phyloP scores from a whole-genome alignment of 345 rosid genomes.

The Rubroshorea leprosula region DNA sequence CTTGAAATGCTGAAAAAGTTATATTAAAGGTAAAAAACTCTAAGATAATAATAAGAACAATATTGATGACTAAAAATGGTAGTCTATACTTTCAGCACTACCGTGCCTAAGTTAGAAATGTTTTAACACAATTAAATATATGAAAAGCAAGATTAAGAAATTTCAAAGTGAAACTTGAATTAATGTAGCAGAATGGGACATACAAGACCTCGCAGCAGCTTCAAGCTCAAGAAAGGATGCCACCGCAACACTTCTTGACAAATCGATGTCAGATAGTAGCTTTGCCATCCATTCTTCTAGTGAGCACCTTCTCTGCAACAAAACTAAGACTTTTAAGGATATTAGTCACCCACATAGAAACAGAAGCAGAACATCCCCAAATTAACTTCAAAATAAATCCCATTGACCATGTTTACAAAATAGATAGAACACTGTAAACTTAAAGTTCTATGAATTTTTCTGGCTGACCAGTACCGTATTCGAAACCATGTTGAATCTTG shows the following conservation, averaged over 20 bases:
- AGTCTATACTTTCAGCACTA: no score
- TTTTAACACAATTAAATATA: no score
- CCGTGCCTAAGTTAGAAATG: no score
- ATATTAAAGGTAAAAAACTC: constrained; percentile 10
- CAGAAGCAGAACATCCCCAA: no score
- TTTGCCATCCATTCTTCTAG: constrained; percentile 97
- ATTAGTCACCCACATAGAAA: constrained; percentile 13
- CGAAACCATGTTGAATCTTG: no score
- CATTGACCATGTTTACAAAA: no score
- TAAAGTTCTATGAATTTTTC: no score
- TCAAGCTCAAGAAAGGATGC: constrained; percentile 98
- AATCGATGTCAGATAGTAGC: constrained; percentile 86
- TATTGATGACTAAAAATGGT: neutral
- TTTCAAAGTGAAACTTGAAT: no score
- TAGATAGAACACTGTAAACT: neutral
- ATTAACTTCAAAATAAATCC: neutral
- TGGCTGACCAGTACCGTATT: no score
- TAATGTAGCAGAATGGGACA: no score
- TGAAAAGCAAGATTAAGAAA: no score
- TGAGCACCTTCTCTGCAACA: constrained; percentile 87
- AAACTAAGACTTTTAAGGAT: constrained; percentile 34
- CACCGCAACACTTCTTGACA: constrained; percentile 81
- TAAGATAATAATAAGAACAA: neutral
- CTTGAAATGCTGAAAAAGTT: constrained; percentile 82
- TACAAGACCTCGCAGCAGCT: constrained; percentile 98